These are phyloP conservation scores for Vickermania ingenoplastis DNA, from an alignment of 208 protist species.

Conservation along the genomic window DNA sequence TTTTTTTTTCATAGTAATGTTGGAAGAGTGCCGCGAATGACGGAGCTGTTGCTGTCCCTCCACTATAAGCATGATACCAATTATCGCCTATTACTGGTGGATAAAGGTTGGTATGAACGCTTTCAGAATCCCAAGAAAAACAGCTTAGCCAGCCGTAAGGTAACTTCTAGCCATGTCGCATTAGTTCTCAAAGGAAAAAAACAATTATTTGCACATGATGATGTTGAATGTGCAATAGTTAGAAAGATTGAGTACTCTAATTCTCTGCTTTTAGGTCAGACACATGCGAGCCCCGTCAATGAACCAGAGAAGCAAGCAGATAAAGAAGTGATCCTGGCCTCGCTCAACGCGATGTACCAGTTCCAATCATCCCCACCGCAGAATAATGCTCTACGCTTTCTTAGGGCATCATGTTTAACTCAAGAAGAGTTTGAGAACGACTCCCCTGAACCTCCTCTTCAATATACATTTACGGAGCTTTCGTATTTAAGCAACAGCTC, in stretches of 20 bases:
- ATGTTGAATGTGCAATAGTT: constrained; percentile 16
- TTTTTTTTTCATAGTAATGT: too few species aligned
- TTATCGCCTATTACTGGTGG: background rate
- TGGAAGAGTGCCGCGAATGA: too few species aligned
- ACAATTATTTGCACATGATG: constrained; percentile 12
- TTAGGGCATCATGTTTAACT: constrained; percentile 22
- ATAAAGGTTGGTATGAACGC: background rate
- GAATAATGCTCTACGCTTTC: constrained; percentile 12
- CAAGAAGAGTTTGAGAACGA: constrained; percentile 37
- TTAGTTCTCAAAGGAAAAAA: constrained; percentile 36
- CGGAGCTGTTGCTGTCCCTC: background rate
- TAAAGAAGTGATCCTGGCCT: constrained; percentile 10
- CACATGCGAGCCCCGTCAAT: too few species aligned
- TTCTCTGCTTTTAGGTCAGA: constrained; percentile 54
- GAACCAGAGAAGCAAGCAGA: too few species aligned
- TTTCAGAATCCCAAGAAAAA: too few species aligned
- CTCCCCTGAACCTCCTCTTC: background rate
- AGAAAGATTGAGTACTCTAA: constrained; percentile 80
- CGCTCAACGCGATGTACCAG: constrained; percentile 1
- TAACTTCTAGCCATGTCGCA: too few species aligned
- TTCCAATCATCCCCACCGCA: constrained; percentile 11
- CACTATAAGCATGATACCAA: background rate
- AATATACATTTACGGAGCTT: constrained; percentile 28
- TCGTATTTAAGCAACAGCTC: constrained; percentile 23
- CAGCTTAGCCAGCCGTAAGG: too few species aligned